These are phyloP conservation scores for Excoecaria agallocha DNA, from an alignment of 345 rosid genomes.

Conservation along the genomic window DNA sequence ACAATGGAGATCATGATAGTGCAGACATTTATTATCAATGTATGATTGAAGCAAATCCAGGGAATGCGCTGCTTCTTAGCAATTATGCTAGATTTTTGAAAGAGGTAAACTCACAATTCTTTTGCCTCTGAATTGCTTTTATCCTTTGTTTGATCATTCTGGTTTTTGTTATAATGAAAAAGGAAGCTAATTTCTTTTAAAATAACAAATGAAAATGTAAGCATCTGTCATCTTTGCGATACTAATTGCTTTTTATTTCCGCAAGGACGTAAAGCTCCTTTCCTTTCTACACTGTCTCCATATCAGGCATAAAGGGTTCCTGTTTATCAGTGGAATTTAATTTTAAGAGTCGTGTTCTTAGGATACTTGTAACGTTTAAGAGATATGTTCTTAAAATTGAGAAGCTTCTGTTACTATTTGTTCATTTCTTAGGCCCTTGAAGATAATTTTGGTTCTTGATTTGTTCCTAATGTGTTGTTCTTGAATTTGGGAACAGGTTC, in stretches of 20 bases:
- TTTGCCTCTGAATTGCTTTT: not conserved
- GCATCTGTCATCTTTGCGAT: not conserved
- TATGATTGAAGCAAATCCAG: constrained; percentile 88
- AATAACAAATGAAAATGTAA: not conserved
- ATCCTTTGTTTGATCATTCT: not conserved
- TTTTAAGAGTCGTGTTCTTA: not conserved
- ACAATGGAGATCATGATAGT: constrained; percentile 20
- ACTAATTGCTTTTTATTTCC: not conserved
- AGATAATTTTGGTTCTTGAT: not conserved
- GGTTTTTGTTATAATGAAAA: not conserved
- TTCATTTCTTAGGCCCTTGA: not conserved
- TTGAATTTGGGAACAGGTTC: constrained; percentile 49
- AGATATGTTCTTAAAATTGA: not conserved
- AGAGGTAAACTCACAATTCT: constrained; percentile 44
- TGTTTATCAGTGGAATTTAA: not conserved
- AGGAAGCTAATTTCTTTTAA: not conserved
- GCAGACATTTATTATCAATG: constrained; percentile 64
- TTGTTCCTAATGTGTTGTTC: not conserved
- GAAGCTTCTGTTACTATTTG: not conserved
- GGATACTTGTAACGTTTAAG: not conserved
- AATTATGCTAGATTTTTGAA: constrained; percentile 86
- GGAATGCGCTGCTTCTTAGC: constrained; percentile 66
- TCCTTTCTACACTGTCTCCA: not conserved
- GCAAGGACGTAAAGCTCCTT: not conserved
- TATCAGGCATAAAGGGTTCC: not conserved